Evolutionary conservation across 1,139 yeast species (phyloP).

Genomic region (Geotrichum siamense): DNA sequence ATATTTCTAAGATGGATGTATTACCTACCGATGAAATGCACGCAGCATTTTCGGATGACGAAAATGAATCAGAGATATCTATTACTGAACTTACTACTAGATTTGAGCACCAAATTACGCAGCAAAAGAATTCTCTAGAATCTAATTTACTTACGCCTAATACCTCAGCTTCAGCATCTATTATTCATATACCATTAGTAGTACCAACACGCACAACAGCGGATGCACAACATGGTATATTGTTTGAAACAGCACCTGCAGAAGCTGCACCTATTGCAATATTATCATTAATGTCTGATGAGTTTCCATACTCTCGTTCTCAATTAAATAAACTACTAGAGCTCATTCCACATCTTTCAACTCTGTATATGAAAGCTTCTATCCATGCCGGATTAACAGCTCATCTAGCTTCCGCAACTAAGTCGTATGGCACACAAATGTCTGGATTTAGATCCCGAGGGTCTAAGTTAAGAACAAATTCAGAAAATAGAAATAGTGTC

Average conservation of each 20-base stretch:
- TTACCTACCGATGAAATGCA: slow-evolving; percentile 21
- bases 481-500: slow-evolving; percentile 10
- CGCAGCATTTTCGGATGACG: slow-evolving; percentile 24
- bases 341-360: slow-evolving; percentile 33
- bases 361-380: slow-evolving; percentile 30
- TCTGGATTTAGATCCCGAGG: slow-evolving; percentile 1
- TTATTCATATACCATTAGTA: slow-evolving; percentile 31
- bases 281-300: slow-evolving; percentile 30
- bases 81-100: not conserved
- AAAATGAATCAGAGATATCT: slow-evolving; percentile 19
- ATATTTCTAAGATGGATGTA: slow-evolving; percentile 16
- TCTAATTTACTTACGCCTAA: slow-evolving; percentile 22
- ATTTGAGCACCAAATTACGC: not conserved
- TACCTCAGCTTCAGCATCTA: slow-evolving; percentile 24
- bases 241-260: slow-evolving; percentile 9
- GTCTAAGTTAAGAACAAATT: slow-evolving; percentile 4
- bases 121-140: not conserved
- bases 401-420: slow-evolving; percentile 19
- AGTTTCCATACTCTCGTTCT: slow-evolving; percentile 32
- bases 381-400: slow-evolving; percentile 28
- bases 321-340: slow-evolving; percentile 25
- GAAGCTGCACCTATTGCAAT: slow-evolving; percentile 32
- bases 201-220: slow-evolving; percentile 20
- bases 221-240: not conserved
- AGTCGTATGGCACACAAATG: slow-evolving; percentile 5